Percentiles rank a stretch among this genome's conserved stretches.
Conservation (phyloP, 345 rosid species). For the Eucalyptus grandis region DNA sequence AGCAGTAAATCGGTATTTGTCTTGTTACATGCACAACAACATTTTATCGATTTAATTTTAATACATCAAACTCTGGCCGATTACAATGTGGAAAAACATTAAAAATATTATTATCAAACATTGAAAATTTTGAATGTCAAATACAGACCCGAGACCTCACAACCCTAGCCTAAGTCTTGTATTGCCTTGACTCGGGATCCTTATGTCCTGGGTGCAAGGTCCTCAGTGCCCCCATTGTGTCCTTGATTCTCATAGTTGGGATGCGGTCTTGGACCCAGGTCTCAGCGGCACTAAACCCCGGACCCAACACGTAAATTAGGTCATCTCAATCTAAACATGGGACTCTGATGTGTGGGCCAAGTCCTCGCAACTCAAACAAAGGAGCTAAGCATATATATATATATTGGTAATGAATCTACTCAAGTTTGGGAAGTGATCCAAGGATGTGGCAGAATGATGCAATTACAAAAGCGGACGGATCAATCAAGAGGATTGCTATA, state of each 20-base stretch:
- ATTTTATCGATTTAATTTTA: no score
- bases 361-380: background rate
- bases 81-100: background rate
- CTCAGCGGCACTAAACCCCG: accelerated
- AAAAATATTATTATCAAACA: no score
- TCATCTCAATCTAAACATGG: background rate
- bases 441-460: background rate
- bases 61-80: accelerated
- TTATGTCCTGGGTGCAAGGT: background rate
- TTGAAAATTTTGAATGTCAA: background rate
- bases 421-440: background rate
- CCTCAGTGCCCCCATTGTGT: accelerated
- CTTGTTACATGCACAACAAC: no score
- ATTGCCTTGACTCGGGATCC: background rate
- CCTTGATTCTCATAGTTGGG: background rate
- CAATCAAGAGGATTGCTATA: background rate
- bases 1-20: accelerated
- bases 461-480: background rate
- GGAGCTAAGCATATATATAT: background rate
- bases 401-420: background rate
- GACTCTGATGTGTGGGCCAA: background rate
- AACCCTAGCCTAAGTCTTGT: background rate
- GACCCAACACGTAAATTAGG: background rate
- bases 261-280: background rate
- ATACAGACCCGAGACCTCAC: background rate